Conservation (phyloP, 2,329 filamentous ascomycete genomes). For the Pseudogymnoascus sp. region DNA sequence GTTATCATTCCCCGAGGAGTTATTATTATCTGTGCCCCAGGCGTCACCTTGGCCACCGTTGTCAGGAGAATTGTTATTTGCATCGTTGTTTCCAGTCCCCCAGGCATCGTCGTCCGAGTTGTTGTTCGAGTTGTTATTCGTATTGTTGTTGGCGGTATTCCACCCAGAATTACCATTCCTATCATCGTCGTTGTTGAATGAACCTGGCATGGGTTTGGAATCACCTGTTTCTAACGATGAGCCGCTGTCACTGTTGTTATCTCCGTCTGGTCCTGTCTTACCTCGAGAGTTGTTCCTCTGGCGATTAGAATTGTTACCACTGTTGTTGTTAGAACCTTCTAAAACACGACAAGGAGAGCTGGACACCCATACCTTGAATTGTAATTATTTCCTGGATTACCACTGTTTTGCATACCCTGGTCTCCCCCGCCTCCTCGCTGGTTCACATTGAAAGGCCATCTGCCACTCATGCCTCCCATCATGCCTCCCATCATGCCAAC, state of each 20-base stretch:
- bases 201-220: not conserved
- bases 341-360: not conserved
- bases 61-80: not conserved
- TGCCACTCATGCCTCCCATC: not conserved
- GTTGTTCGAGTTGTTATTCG: conserved; percentile 8
- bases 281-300: not conserved
- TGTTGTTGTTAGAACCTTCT: not conserved
- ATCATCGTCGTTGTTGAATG: conserved; percentile 9
- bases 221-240: conserved; percentile 6
- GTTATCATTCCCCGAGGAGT: conserved; percentile 8
- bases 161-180: conserved; percentile 6
- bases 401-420: not conserved
- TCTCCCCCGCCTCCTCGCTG: not conserved
- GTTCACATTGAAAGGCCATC: not conserved
- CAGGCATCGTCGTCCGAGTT: conserved; percentile 10
- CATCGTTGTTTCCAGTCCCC: conserved; percentile 9
- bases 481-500: not conserved
- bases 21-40: conserved; percentile 11
- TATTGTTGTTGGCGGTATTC: conserved; percentile 7
- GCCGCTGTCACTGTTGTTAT: not conserved
- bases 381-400: not conserved
- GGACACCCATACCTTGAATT: not conserved
- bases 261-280: not conserved
- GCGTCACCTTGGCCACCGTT: not conserved
- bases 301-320: not conserved